Evolutionary conservation across 2,329 filamentous ascomycete species (phyloP).

Genomic region (Colletotrichum tofieldiae): DNA sequence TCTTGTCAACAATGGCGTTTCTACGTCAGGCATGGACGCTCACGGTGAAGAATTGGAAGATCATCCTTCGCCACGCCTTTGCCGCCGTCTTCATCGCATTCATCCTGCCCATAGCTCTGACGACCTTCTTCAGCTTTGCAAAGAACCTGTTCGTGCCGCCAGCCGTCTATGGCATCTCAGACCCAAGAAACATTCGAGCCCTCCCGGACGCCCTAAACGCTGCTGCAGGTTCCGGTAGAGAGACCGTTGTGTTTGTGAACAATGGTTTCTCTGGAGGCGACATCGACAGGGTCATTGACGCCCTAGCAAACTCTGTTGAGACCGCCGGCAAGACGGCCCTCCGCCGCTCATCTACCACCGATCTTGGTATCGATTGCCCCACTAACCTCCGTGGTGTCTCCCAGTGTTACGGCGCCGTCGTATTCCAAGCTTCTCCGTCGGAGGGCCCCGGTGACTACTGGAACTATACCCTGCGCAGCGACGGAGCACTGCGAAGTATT

Average conservation of each 20-base stretch:
- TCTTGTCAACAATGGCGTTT: conserved; percentile 62
- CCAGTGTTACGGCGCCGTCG: conserved; percentile 80
- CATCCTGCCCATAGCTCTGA: conserved; percentile 71
- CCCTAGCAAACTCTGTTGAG: conserved; percentile 71
- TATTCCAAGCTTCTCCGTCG: conserved; percentile 82
- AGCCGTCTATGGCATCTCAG: conserved; percentile 81
- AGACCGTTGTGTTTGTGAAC: conserved; percentile 85
- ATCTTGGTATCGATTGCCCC: conserved; percentile 75
- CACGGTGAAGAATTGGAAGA: conserved; percentile 74
- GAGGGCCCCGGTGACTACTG: conserved; percentile 79
- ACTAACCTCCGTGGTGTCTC: conserved; percentile 78
- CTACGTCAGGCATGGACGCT: conserved; percentile 73
- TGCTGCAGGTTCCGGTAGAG: conserved; percentile 69
- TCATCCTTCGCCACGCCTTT: conserved; percentile 69
- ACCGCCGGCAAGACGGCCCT: conserved; percentile 69
- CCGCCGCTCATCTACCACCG: conserved; percentile 68
- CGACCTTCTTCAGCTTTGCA: conserved; percentile 77
- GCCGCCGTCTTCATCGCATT: conserved; percentile 71
- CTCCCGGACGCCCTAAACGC: conserved; percentile 75
- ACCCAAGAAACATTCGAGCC: conserved; percentile 72
- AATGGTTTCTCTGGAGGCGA: conserved; percentile 78
- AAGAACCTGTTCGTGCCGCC: conserved; percentile 88
- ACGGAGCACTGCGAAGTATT: conserved; percentile 77
- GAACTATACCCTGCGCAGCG: conserved; percentile 90
- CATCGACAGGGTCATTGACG: conserved; percentile 80